Conservation (phyloP, 2,329 filamentous ascomycete species). For the Teratosphaeriaceae sp. region DNA sequence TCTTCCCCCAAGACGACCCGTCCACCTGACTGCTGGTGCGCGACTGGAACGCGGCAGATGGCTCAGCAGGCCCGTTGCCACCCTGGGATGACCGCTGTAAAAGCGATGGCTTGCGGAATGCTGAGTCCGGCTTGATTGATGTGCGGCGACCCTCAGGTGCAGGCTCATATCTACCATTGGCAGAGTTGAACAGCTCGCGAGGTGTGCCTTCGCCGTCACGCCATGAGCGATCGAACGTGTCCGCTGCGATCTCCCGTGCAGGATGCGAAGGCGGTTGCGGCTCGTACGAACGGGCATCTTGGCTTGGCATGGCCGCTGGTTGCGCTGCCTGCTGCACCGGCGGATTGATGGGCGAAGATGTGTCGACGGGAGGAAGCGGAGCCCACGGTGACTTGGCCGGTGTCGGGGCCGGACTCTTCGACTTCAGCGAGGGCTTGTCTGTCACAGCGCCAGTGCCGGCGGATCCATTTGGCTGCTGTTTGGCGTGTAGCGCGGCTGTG, state of each 20-base stretch:
- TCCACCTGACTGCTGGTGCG: conserved; percentile 60
- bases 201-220: conserved; percentile 60
- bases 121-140: conserved; percentile 59
- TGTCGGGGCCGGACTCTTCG: conserved; percentile 62
- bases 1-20: conserved; percentile 57
- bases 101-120: conserved; percentile 66
- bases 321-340: conserved; percentile 37
- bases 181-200: conserved; percentile 87
- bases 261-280: conserved; percentile 45
- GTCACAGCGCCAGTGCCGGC: conserved; percentile 51
- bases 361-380: conserved; percentile 75
- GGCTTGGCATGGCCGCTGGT: conserved; percentile 40
- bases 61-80: conserved; percentile 63
- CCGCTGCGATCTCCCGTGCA: conserved; percentile 81
- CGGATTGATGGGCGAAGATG: conserved; percentile 63
- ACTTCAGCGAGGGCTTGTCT: conserved; percentile 61
- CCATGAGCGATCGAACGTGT: conserved; percentile 87
- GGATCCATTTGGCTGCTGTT: conserved; percentile 22
- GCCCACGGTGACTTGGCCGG: conserved; percentile 92
- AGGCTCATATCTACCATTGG: conserved; percentile 87
- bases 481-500: conserved; percentile 31
- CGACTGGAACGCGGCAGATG: conserved; percentile 80
- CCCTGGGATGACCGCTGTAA: conserved; percentile 67
- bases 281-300: conserved; percentile 52
- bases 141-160: conserved; percentile 68